Percentiles rank a stretch among this genome's conserved stretches.
phyloP scores from a whole-genome alignment of 129 eudicot species.

The Dittrichia graveolens region DNA sequence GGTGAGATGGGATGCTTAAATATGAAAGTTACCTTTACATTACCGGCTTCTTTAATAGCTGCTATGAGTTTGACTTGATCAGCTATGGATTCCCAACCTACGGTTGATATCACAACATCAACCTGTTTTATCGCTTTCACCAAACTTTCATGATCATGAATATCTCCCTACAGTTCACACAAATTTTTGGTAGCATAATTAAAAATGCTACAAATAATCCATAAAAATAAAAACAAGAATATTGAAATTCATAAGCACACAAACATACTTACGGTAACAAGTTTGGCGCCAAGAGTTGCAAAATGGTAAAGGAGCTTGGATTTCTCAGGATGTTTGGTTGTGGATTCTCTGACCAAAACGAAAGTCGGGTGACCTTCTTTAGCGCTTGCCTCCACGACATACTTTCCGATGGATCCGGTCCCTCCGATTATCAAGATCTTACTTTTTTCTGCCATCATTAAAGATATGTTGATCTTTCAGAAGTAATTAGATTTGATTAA shows the following conservation, averaged over 20 bases:
- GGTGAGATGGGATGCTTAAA: neutral
- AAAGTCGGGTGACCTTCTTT: constrained; percentile 45
- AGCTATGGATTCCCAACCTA: constrained; percentile 36
- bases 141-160: constrained; percentile 50
- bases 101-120: constrained; percentile 57
- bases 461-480: no score
- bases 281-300: constrained; percentile 40
- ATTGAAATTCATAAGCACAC: neutral
- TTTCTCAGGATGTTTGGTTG: constrained; percentile 42
- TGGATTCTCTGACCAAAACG: constrained; percentile 40
- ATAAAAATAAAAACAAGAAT: neutral
- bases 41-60: constrained; percentile 57
- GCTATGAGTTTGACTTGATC: constrained; percentile 51
- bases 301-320: constrained; percentile 40
- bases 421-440: constrained; percentile 64
- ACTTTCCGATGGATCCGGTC: constrained; percentile 58
- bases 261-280: constrained; percentile 30
- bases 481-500: no score
- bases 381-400: constrained; percentile 50
- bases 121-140: constrained; percentile 55
- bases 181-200: neutral
- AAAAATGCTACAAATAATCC: neutral
- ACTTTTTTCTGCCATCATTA: constrained; percentile 34
- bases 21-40: constrained; percentile 38
- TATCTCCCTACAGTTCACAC: constrained; percentile 43